Conservation (phyloP, 148 eudicot genomes). For the Vaccinium myrtillus region DNA sequence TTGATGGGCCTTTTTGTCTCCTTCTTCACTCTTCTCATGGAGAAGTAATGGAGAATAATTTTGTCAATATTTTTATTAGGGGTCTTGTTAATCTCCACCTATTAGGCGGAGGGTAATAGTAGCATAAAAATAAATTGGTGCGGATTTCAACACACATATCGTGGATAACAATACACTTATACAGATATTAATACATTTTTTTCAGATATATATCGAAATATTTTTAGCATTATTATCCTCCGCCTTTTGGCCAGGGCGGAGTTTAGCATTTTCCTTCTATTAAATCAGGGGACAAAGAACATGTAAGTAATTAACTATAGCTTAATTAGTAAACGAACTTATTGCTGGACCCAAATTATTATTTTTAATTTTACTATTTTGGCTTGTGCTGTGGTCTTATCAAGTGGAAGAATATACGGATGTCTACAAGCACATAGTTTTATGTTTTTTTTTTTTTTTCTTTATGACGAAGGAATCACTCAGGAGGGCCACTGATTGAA, state of each 20-base stretch:
- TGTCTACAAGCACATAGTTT: neutral
- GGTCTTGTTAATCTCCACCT: too few relatives aligned
- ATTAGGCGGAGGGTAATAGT: too few relatives aligned
- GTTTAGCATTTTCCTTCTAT: too few relatives aligned
- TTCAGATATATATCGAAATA: too few relatives aligned
- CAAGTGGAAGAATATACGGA: neutral
- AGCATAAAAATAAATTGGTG: too few relatives aligned
- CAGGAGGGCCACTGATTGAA: too few relatives aligned
- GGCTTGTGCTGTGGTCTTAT: constrained; percentile 16
- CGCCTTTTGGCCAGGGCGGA: too few relatives aligned
- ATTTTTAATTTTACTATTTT: neutral
- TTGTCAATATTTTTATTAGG: neutral
- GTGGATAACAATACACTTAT: too few relatives aligned
- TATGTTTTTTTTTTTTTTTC: neutral
- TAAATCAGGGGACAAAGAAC: neutral
- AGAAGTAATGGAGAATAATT: neutral
- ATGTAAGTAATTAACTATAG: neutral
- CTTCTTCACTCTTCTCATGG: neutral
- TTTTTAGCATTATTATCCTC: too few relatives aligned
- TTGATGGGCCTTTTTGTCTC: constrained; percentile 14
- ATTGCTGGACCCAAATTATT: neutral
- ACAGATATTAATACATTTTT: too few relatives aligned
- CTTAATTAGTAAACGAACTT: neutral
- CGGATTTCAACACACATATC: too few relatives aligned
- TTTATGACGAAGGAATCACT: too few relatives aligned